Evolutionary conservation across 768 basidiomycete genomes (phyloP).

Genomic region (Mycena chlorophos): DNA sequence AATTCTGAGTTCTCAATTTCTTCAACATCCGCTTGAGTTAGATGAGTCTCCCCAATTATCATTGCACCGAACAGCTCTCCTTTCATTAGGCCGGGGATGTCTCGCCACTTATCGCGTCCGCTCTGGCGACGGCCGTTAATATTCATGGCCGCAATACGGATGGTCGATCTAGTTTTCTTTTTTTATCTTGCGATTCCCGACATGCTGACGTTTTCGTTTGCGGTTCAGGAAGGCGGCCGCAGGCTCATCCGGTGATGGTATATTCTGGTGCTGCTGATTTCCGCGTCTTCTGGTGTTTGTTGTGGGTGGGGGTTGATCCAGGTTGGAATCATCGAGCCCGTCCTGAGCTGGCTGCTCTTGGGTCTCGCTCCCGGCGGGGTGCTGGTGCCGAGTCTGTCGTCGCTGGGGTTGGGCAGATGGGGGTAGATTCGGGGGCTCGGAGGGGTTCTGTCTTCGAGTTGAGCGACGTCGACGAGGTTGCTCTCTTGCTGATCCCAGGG

Average conservation of each 20-base stretch:
- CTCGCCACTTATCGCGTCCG: conserved; percentile 9
- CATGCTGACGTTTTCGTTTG: not conserved
- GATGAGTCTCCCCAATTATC: conserved; percentile 13
- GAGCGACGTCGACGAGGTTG: no score
- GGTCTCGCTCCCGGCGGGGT: no score
- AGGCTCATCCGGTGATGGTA: not conserved
- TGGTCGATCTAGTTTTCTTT: not conserved
- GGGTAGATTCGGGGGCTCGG: no score
- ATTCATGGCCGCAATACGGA: not conserved
- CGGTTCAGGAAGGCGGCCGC: not conserved
- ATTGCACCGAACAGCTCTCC: conserved; percentile 8
- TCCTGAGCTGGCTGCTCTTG: no score
- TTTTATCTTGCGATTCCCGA: not conserved
- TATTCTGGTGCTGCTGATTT: not conserved
- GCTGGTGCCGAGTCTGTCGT: no score
- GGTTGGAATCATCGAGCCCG: no score
- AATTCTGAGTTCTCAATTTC: not conserved
- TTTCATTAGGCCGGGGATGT: conserved; percentile 6
- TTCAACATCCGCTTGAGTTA: not conserved
- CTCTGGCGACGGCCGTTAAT: not conserved
- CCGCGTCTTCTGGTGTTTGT: not conserved
- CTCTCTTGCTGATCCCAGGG: no score
- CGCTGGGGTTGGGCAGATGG: no score
- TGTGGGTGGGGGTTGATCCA: not conserved
- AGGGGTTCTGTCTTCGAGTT: no score